Conservation (phyloP, 2,329 filamentous ascomycete genomes). For the Botryosphaeria dothidea region DNA sequence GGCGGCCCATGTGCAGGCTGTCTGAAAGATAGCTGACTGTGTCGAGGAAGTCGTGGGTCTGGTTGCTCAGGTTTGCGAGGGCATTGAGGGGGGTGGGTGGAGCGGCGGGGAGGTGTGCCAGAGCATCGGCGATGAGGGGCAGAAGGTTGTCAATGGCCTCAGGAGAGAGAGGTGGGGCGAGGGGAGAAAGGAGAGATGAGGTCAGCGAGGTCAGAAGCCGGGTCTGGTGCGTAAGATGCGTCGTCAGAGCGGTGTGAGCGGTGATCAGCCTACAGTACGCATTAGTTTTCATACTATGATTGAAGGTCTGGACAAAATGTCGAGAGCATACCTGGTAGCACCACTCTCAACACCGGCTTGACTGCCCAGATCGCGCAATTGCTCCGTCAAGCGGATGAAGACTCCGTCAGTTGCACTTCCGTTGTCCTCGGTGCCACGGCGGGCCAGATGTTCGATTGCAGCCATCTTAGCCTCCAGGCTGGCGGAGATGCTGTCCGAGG, state of each 20-base stretch:
- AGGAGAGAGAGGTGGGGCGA: constrained; percentile 62
- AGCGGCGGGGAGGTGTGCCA: constrained; percentile 66
- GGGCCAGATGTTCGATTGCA: constrained; percentile 68
- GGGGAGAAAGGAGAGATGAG: constrained; percentile 70
- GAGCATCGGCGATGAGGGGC: constrained; percentile 65
- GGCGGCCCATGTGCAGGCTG: constrained; percentile 89
- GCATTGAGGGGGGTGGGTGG: constrained; percentile 66
- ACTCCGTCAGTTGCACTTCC: constrained; percentile 67
- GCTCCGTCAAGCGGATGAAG: constrained; percentile 67
- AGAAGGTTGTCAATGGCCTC: constrained; percentile 70
- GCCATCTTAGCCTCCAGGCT: constrained; percentile 70
- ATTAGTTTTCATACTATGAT: background rate
- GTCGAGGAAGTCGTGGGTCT: constrained; percentile 70
- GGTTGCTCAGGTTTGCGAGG: constrained; percentile 65
- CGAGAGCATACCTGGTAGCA: constrained; percentile 61
- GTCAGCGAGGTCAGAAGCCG: constrained; percentile 73
- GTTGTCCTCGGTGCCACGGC: constrained; percentile 63
- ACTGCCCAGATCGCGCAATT: constrained; percentile 70
- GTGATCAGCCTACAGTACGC: constrained; percentile 64
- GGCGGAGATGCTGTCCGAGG: constrained; percentile 64
- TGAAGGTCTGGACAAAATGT: background rate
- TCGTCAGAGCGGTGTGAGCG: constrained; percentile 71
- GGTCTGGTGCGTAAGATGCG: constrained; percentile 74
- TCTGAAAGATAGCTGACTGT: constrained; percentile 86
- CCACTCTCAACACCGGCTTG: constrained; percentile 72